Base-by-base conservation (phyloP, 169 alveolate species). In the Babesia gibsoni region DNA sequence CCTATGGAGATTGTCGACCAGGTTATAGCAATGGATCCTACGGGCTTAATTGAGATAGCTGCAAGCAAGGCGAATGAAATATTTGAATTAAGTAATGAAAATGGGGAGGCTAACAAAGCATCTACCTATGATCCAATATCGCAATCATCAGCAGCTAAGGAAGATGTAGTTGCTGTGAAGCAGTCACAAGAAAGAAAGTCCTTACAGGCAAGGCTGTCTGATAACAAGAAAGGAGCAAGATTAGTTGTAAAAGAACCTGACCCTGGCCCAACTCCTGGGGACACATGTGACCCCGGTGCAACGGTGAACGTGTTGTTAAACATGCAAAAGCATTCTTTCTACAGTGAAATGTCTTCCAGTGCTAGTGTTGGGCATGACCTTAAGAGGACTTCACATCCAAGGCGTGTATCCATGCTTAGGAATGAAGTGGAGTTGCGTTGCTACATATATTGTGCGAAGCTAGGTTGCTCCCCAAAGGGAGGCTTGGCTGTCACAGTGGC, bases 381-480 rank as follows among this genome's bases (percentile, higher is more conserved):
- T 49, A 30, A 52, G 33, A 42, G 29, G 30, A 52, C 75, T 54
- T 88, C 83, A 7, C 86, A 59, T 29, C 69, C 61, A n/a, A 58
- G 79, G 29, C 75, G 95, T 67, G 84, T 84, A 70, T 69, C 88
- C 39, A 67, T 91, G 70, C 68, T 83, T 48, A 80, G 81, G 25
- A 84, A 82, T 61, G 94, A 90, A 36, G 91, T 90, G 52, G 94
- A 92, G 70, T 52, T 93, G 59, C 83, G 97, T 53, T 88, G 95
- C 53, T 93, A 93, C 67, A 46, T 93, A 16, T 67, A 77, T 45
- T 63, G 72, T 23, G 82, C 82, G 5, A 59, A 50, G 22, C 52
- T 77, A 43, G 64, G 46, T 37, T 16, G 41, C 29, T 54, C 67
- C 9, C 70, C 72, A 18, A 52, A 66, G 46, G 29, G 65, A 5